Evolutionary conservation across 805 yeast genomes (phyloP), one percentile per base, ranked within the genome.

Genomic region (Candida fluviatilis): DNA sequence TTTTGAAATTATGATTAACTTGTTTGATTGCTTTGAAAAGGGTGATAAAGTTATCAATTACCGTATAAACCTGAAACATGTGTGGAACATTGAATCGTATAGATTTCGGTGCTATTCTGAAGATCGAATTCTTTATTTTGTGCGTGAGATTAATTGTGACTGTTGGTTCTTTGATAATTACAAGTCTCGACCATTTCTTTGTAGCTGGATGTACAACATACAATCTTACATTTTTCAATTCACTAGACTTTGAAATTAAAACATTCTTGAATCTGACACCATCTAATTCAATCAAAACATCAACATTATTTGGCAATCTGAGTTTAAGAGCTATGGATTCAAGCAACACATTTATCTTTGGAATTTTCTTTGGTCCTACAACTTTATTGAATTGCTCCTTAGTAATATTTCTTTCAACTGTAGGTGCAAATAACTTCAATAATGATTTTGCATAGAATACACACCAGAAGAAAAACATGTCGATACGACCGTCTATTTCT

Each of bases 41-140:
- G 0, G 88, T 79, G 14, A 86, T 73, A 12, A 84, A 62, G 49
- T 84, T 84, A 50, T 90, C 96, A 50, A 90, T 78, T n/a, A 90
- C 73, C 17, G 80, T 75, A 60, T 85, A 86, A 38, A 86, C 78
- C 36, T 84, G 69, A 53, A 85, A 85, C 38, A 79, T 78, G 55
- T 82, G 77, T 0, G 97, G 96, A 36, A 88, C 67, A 17, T 68
- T 66, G 31, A 82, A 54, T 38, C 80, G 72, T 48, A 77, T 65
- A 7, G 63, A 60, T 5, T 48, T 49, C 23, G 72, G 56, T 1
- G 38, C 42, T 14, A 67, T 47, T 8, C 53, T 51, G 18, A 64
- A 43, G 1, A 39, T 33, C 1, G 46, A 41, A 18, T 49, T 40
- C 17, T 48, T 48, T 4, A 41, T 17, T 4, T 40, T 39, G 10